Evolutionary conservation across 2,329 filamentous ascomycete species (phyloP), one percentile per base, ranked within the genome.

Genomic region (Aspergillus sp.): DNA sequence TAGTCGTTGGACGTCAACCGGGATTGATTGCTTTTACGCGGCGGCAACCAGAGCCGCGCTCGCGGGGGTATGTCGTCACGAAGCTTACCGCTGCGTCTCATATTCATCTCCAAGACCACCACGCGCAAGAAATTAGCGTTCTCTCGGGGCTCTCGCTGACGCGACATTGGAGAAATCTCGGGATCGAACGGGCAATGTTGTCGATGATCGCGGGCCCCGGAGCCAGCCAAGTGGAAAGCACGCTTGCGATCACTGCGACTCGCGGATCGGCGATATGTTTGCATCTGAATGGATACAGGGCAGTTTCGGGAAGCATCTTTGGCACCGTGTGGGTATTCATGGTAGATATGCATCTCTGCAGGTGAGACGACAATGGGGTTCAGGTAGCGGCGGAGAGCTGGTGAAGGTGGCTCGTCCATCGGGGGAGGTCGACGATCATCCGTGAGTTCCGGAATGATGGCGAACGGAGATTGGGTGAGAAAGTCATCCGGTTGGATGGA

Each of bases 71-170:
- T 62, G 45, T 76, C 75, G 39, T 76, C 67, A 50, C 79, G 78
- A 40, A 83, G 67, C 64, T 83, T 83, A 46, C 80, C 80, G 50
- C 71, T 72, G 39, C 80, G 74, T 34, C 80, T 74, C 80, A 83
- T 83, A 60, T 83, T 82, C 79, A 83, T 82, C 63, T 83, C 80
- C 42, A 83, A 69, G 7, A 83, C 80, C 10, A 82, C 78, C 52
- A 83, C 75, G 33, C 80, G 75, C 41, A 83, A 64, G 59, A 83
- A 83, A 56, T 83, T 75, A 52, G 75, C 71, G 60, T 83, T 83
- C 57, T 83, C 80, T 43, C 80, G 70, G 29, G 78, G 76, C 56
- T 83, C 80, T n/a, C 80, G 73, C 54, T 79, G 78, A 7, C 79
- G 75, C 10, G 74, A 69, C 43, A 70, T 63, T 2, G 74, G 70